phyloP scores from a whole-genome alignment of 2,329 filamentous ascomycete genomes.

The Trichophyton schoenleinii region DNA sequence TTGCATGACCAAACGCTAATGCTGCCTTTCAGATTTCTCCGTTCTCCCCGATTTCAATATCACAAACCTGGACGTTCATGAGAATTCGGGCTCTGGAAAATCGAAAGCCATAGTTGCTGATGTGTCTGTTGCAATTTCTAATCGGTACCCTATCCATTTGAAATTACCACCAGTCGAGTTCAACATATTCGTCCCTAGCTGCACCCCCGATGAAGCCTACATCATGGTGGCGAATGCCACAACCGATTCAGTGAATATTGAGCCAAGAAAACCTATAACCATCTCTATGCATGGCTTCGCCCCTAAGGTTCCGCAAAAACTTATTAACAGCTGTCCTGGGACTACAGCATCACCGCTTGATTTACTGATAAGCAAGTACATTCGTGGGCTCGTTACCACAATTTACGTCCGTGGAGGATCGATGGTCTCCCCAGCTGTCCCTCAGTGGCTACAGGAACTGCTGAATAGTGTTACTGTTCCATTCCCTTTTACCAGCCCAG shows the following conservation, averaged over 20 bases:
- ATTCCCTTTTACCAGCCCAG: constrained; percentile 68
- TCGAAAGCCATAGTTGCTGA: constrained; percentile 65
- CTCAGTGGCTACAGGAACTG: constrained; percentile 70
- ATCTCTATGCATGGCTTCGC: constrained; percentile 62
- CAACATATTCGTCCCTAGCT: constrained; percentile 73
- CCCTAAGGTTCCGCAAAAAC: constrained; percentile 56
- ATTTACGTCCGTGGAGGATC: constrained; percentile 73
- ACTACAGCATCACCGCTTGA: constrained; percentile 74
- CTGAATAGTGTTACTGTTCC: constrained; percentile 72
- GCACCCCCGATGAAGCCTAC: constrained; percentile 54
- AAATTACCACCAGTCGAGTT: constrained; percentile 70
- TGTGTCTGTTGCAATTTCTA: constrained; percentile 57
- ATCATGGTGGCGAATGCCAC: constrained; percentile 68
- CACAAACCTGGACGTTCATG: constrained; percentile 63
- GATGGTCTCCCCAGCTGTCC: constrained; percentile 53
- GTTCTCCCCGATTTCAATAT: constrained; percentile 71
- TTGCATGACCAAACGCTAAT: neutral
- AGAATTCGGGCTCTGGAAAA: constrained; percentile 45
- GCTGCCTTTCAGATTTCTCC: constrained; percentile 47
- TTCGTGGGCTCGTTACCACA: constrained; percentile 64
- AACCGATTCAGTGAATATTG: constrained; percentile 54
- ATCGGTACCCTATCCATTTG: constrained; percentile 66
- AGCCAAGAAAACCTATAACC: constrained; percentile 54
- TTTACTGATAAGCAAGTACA: constrained; percentile 63
- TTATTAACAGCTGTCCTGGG: constrained; percentile 63